Evolutionary conservation across 2,329 filamentous ascomycete genomes (phyloP).

Genomic region (Zasmidium citrigriseum): DNA sequence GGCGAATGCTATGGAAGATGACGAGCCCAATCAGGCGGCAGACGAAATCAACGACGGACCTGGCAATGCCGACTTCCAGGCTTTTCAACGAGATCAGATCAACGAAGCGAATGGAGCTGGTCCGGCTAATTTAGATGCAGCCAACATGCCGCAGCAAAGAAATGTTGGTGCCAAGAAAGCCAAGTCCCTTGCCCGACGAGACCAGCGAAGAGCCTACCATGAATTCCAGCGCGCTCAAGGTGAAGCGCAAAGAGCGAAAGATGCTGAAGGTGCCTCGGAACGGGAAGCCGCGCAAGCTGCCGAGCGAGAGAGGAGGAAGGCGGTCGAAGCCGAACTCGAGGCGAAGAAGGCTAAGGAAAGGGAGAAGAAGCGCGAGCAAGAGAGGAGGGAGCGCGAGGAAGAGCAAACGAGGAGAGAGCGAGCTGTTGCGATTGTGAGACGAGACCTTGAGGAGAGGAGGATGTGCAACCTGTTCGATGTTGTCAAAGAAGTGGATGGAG

Average conservation of each 20-base stretch:
- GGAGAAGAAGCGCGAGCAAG: constrained; percentile 40
- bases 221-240: constrained; percentile 53
- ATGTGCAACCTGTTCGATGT: constrained; percentile 43
- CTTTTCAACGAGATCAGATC: constrained; percentile 7
- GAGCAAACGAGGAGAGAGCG: constrained; percentile 37
- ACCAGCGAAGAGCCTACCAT: constrained; percentile 48
- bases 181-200: constrained; percentile 48
- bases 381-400: constrained; percentile 39
- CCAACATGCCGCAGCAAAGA: constrained; percentile 19
- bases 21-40: too few relatives aligned
- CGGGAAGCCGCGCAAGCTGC: constrained; percentile 44
- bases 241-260: constrained; percentile 45
- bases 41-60: constrained; percentile 4
- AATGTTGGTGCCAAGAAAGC: constrained; percentile 52
- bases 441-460: constrained; percentile 31
- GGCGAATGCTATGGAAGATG: constrained; percentile 4
- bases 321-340: constrained; percentile 45
- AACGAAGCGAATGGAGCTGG: constrained; percentile 31
- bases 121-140: constrained; percentile 31
- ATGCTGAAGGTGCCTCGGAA: constrained; percentile 46
- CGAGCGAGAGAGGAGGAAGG: constrained; percentile 43
- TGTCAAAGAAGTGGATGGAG: constrained; percentile 42
- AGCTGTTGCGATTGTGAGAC: constrained; percentile 35
- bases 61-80: constrained; percentile 3
- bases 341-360: constrained; percentile 43